Percentiles rank a stretch among this genome's conserved stretches.
These are phyloP conservation scores for Myxozyma udenii DNA, from an alignment of 805 yeast species.

Conservation along the genomic window DNA sequence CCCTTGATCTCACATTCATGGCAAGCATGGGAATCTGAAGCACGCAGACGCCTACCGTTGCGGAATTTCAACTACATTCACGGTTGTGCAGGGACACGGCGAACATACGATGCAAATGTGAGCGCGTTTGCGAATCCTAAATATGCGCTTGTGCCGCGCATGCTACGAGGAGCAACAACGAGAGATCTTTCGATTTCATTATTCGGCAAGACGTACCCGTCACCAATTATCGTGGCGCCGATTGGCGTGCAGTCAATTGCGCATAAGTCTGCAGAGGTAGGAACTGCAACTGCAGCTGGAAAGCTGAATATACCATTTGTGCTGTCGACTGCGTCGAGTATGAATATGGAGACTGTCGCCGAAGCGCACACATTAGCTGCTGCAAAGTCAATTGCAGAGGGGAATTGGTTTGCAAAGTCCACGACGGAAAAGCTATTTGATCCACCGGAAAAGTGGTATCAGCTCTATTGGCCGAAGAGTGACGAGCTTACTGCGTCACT, in stretches of 20 bases:
- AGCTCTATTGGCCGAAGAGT: constrained; percentile 29
- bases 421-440: too few species aligned
- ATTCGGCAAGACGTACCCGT: constrained; percentile 30
- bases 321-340: constrained; percentile 33
- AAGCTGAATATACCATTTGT: constrained; percentile 33
- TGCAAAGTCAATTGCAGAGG: not conserved
- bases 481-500: constrained; percentile 25
- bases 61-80: constrained; percentile 20
- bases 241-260: constrained; percentile 35
- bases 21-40: constrained; percentile 12
- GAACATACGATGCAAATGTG: constrained; percentile 18
- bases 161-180: constrained; percentile 15
- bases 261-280: constrained; percentile 34
- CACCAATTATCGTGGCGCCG: constrained; percentile 34
- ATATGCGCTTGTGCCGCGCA: constrained; percentile 21
- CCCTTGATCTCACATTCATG: constrained; percentile 14
- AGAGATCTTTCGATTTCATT: constrained; percentile 21
- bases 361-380: constrained; percentile 11
- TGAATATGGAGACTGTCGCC: constrained; percentile 27
- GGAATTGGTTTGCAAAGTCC: not conserved
- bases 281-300: constrained; percentile 34
- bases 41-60: constrained; percentile 5
- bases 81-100: constrained; percentile 17
- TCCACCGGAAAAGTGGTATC: constrained; percentile 25
- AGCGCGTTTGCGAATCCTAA: constrained; percentile 12